Evolutionary conservation across 306 rosid genomes (phyloP), one percentile per base, ranked within the genome.

Genomic region (Pyrus pyrifolia): DNA sequence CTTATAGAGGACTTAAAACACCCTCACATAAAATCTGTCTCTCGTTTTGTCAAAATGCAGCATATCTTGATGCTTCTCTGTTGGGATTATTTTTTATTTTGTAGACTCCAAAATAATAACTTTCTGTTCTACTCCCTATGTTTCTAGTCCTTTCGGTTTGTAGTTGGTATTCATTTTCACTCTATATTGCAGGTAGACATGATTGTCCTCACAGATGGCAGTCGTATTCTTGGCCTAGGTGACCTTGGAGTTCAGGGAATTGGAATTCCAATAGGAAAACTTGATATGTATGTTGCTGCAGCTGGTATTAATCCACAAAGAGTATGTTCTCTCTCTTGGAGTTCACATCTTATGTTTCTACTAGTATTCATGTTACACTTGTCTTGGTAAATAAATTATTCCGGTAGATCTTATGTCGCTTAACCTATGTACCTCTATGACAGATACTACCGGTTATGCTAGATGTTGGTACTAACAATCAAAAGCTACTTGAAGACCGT

Each of bases 171-270:
- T 75, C 75, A 60, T 81, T 78, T 80, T 25, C 45, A 67, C 76
- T n/a, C 35, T 81, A 57, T 74, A 59, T 80, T 89, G 76, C 93
- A 96, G 99, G 99, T 96, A 78, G 99, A 96, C 86, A 96, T 96
- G 99, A 91, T 96, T 80, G 99, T 96, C 84, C 75, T 96, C 78
- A 96, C 99, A 63, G 99, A 96, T 83, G 99, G 99, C 67, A 96
- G 99, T 80, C 98, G 99, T 79, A 92, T 96, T 81, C 99, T 96
- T 84, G 99, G 99, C 80, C 87, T 96, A 72, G 99, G 99, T 75
- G 99, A 96, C 76, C 99, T 96, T 79, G 99, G 99, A 71, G 98
- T 96, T 86, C 99, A 96, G 85, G 99, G 99, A 75, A 96, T 96
- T 70, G 99, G 93, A 87, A 96, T 96, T 68, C 98, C 99, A 57